A percentile compares a stretch with the other conserved stretches of the same genome.
Conservation (phyloP, 352 stramenopile genomes). For the Phytophthora sp. region DNA sequence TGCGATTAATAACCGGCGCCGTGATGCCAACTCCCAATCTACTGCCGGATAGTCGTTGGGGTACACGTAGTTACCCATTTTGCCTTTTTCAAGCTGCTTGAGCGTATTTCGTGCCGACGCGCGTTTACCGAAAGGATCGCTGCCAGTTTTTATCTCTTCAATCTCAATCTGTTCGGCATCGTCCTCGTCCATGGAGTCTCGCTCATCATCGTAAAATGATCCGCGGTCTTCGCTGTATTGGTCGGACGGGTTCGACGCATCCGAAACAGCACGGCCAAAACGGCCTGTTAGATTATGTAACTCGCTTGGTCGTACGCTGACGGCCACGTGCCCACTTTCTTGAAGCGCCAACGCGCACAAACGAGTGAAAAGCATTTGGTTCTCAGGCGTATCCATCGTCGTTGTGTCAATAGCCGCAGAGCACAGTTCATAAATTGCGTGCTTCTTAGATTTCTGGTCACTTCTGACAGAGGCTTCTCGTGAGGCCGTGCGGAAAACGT, state of each 20-base stretch:
- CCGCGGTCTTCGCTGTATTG: conserved; percentile 49
- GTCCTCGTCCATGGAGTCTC: conserved; percentile 44
- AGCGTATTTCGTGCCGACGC: conserved; percentile 47
- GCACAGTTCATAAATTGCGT: conserved; percentile 59
- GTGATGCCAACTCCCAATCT: conserved; percentile 63
- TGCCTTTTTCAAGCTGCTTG: conserved; percentile 64
- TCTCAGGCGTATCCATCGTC: conserved; percentile 53
- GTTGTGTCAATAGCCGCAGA: conserved; percentile 49
- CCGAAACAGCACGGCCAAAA: conserved; percentile 43
- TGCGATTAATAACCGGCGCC: conserved; percentile 71
- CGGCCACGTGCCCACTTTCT: conserved; percentile 40
- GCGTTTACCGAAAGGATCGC: conserved; percentile 26
- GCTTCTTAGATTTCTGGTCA: conserved; percentile 30
- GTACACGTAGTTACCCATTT: conserved; percentile 71
- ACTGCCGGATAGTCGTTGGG: conserved; percentile 60
- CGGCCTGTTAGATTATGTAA: conserved; percentile 33
- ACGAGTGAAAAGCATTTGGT: conserved; percentile 67
- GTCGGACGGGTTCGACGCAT: conserved; percentile 49
- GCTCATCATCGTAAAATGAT: conserved; percentile 44
- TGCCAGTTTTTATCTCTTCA: conserved; percentile 23
- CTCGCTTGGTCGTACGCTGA: conserved; percentile 37
- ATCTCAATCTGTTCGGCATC: conserved; percentile 37
- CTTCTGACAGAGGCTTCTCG: conserved; percentile 21
- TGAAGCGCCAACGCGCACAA: conserved; percentile 62
- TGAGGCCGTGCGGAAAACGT: conserved; percentile 35